Base-by-base conservation (phyloP, 2,329 filamentous ascomycete genomes). In the Spiromastix sp. region DNA sequence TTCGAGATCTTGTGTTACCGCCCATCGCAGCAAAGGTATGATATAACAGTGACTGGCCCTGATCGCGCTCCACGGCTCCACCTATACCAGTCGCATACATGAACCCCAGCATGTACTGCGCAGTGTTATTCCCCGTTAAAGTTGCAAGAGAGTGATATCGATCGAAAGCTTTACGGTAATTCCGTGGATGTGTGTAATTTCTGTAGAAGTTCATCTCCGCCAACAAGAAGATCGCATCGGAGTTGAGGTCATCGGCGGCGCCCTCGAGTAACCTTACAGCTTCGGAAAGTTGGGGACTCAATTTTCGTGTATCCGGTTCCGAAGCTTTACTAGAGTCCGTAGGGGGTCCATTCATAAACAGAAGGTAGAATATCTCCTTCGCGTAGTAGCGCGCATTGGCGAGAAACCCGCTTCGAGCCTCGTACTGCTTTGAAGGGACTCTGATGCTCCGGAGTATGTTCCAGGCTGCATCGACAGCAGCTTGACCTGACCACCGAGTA, bases 191-290 rank as follows among this genome's bases (percentile, higher is more conserved):
- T 15, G 84, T 82, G 60, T 81, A 93, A 60, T 96, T 95, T 55
- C 91, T 91, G 51, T 91, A 86, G 60, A 96, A 96, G 65, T 93
- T 94, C 71, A 98, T 80, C 56, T 98, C 85, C 12, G 85, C 91
- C 16, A 98, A 71, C 11, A 93, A 68, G 52, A 81, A 94, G 30
- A 96, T 74, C 4, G 91, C 91, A 56, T 98, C 87, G 2, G 84
- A 72, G 37, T 68, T 61, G 41, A 66, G 56, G 44, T 70, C 61
- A 5, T 67, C 58, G 3, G 75, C 75, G 21, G 77, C 75, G 33
- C 68, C 60, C 47, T 74, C 67, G 40, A 83, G 59, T 21, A 79
- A 61, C 38, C 63, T 60, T 25, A 80, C 71, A 3, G 74, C 78
- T 41, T 71, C 64, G 15, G 60, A 56, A n/a, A 82, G 59, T 6